Conservation (phyloP, 164 flowering plant species). For the Brasenia schreberi region DNA sequence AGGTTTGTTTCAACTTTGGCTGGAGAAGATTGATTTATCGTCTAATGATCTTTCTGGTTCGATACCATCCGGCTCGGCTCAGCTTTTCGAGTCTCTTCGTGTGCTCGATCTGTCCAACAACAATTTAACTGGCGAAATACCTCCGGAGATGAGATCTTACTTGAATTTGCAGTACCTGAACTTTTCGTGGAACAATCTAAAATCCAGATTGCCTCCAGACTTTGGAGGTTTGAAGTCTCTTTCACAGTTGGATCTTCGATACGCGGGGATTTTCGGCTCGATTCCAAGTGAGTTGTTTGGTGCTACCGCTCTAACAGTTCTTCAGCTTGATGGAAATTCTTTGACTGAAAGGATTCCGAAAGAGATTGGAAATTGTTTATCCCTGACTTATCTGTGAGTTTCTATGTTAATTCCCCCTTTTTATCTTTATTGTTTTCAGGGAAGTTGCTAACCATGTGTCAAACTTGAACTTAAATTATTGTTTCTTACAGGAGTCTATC, state of each 20-base stretch:
- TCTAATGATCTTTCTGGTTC: slow-evolving; percentile 36
- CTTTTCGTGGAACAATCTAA: slow-evolving; percentile 69
- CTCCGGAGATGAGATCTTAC: slow-evolving; percentile 64
- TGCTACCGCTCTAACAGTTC: slow-evolving; percentile 45
- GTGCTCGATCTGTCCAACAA: slow-evolving; percentile 57
- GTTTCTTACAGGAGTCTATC: slow-evolving; percentile 69
- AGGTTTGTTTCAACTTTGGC: slow-evolving; percentile 49
- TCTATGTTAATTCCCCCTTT: neutral
- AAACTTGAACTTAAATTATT: neutral
- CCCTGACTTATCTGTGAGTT: slow-evolving; percentile 76
- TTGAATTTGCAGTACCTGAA: slow-evolving; percentile 66
- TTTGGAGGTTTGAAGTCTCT: slow-evolving; percentile 58
- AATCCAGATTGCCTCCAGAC: slow-evolving; percentile 53
- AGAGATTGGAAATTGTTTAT: slow-evolving; percentile 78
- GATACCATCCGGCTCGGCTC: slow-evolving; percentile 51
- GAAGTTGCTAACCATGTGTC: neutral
- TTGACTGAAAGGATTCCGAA: slow-evolving; percentile 58
- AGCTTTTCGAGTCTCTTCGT: slow-evolving; percentile 33
- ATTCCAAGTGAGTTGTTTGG: slow-evolving; percentile 73
- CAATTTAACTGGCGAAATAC: slow-evolving; percentile 47
- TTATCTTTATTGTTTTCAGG: neutral
- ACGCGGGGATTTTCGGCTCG: slow-evolving; percentile 35
- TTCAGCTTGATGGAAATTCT: slow-evolving; percentile 72
- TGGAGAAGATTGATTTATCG: slow-evolving; percentile 62
- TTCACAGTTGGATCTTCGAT: slow-evolving; percentile 58